Evolutionary conservation across 371 early-diverging fungal species (phyloP).

Genomic region (Chytridiales sp.): DNA sequence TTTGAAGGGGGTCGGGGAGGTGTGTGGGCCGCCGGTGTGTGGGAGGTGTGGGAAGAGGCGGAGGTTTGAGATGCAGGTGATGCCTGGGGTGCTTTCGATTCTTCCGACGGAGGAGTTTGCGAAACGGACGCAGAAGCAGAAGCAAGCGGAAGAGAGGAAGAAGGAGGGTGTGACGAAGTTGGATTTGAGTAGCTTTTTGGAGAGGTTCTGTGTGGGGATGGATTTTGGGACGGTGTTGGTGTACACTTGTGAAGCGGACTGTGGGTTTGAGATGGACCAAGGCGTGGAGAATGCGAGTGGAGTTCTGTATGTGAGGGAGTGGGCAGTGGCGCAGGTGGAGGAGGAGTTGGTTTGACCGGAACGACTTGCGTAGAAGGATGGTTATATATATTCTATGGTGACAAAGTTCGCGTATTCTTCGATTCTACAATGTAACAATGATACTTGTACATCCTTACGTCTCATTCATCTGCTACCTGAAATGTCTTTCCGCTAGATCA

Average conservation of each 20-base stretch:
- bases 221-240: slow-evolving; percentile 90
- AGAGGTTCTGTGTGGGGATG: slow-evolving; percentile 65
- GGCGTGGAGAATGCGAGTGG: slow-evolving; percentile 27
- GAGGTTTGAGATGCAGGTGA: slow-evolving; percentile 88
- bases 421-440: too few relatives aligned
- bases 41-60: slow-evolving; percentile 68
- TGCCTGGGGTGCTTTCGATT: slow-evolving; percentile 79
- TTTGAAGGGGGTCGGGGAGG: neutral
- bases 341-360: slow-evolving; percentile 4
- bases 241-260: slow-evolving; percentile 81
- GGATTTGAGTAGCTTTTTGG: slow-evolving; percentile 38
- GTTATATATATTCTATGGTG: neutral
- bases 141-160: slow-evolving; percentile 3
- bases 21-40: slow-evolving; percentile 60
- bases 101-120: slow-evolving; percentile 49
- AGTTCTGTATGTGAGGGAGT: slow-evolving; percentile 33
- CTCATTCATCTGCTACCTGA: too few relatives aligned
- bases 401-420: neutral
- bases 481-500: too few relatives aligned
- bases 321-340: slow-evolving; percentile 28
- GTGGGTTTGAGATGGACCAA: slow-evolving; percentile 50
- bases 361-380: neutral
- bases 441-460: too few relatives aligned
- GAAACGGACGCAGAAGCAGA: slow-evolving; percentile 2
- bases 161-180: slow-evolving; percentile 33